Base-by-base conservation (phyloP, 768 basidiomycete genomes). In the Lactarius indigo region DNA sequence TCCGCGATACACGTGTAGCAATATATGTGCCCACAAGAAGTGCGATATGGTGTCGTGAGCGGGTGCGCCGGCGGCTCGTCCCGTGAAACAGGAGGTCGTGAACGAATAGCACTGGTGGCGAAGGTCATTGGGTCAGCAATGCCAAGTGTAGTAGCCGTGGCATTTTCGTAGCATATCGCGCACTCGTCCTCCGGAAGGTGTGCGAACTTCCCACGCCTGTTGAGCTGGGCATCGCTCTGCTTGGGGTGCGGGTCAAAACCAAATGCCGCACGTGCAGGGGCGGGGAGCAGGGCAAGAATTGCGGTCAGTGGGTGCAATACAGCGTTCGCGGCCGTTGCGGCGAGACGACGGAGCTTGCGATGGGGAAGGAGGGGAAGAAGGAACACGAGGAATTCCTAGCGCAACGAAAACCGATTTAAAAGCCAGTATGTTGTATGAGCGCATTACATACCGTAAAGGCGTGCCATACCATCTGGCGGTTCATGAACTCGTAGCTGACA, bases 391-490 rank as follows among this genome's bases (percentile, higher is more conserved):
- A 98, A 98, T 84, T 98, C 96, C 96, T 98, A 39, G 69, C 33
- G 47, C 39, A 55, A 23, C 20, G 35, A 26, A 15, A 39, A 39
- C 15, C 23, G 47, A 26, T 13, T 47, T 44, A 3, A 8, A 20
- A 1, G 44, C 20, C n/a, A 12, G 8, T 20, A 47, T 15, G 37
- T 39, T 5, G 10, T 39, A 2, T 37, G 10, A 3, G 37, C 37
- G 39, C 50, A 59, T 52, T 26, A 41, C 92, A 63, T 73, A 96
- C 96, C 8, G 97, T 98, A 76, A 98, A 96, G 0, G 94, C 92
- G 74, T 96, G 93, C 97, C 97, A 99, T 63, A 99, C 97, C 85
- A 99, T 92, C 76, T 98, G 96, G 71, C 97, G 91, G 73, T 98
- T 98, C 93, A 98, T 96, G 73, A 95, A 98, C 74, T 98, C 97